These are phyloP conservation scores for Shiraia sp. DNA, from an alignment of 2,329 filamentous ascomycete genomes.

Conservation along the genomic window DNA sequence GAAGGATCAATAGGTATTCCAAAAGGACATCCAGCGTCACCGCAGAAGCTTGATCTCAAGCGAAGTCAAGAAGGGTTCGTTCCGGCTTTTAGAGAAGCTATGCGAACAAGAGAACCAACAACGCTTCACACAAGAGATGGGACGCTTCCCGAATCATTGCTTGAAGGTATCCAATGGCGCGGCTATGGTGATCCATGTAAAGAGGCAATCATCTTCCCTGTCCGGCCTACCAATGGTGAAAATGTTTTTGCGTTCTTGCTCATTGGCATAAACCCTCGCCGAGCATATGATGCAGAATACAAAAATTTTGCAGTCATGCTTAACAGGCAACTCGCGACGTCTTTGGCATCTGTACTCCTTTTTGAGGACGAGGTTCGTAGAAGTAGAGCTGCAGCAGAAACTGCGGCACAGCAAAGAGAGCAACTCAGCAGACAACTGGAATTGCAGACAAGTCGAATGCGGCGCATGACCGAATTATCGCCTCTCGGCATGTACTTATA, in stretches of 20 bases:
- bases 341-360: constrained; percentile 37
- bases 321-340: constrained; percentile 39
- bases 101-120: constrained; percentile 35
- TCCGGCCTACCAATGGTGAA: constrained; percentile 34
- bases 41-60: constrained; percentile 31
- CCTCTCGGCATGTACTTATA: constrained; percentile 40
- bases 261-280: constrained; percentile 37
- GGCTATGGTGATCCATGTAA: constrained; percentile 38
- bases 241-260: constrained; percentile 38
- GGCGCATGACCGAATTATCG: constrained; percentile 40
- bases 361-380: constrained; percentile 39
- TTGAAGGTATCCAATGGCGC: constrained; percentile 38
- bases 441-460: constrained; percentile 38
- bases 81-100: constrained; percentile 39
- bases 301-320: constrained; percentile 34
- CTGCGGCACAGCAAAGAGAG: constrained; percentile 33
- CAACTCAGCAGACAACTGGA: constrained; percentile 31
- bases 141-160: constrained; percentile 28
- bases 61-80: constrained; percentile 35
- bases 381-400: constrained; percentile 30
- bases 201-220: constrained; percentile 39
- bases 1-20: constrained; percentile 41
- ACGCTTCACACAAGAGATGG: constrained; percentile 31
- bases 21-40: constrained; percentile 32
- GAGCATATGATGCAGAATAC: constrained; percentile 41